Evolutionary conservation across 2,329 filamentous ascomycete species (phyloP), one percentile per base, ranked within the genome.

Genomic region (Elsinoe batatas): DNA sequence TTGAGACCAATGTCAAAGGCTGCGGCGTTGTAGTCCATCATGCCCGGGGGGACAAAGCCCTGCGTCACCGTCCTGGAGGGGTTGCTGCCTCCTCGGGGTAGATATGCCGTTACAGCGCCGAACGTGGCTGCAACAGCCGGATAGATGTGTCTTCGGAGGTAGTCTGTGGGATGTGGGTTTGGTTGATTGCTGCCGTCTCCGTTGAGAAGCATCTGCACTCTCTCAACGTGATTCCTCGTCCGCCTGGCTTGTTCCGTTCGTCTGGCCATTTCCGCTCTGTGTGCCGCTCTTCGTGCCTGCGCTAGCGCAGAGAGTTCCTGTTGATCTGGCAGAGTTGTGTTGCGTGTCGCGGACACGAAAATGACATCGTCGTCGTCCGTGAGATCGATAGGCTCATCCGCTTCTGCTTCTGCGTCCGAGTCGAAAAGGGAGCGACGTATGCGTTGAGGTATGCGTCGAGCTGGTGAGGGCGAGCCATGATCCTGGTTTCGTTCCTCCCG

Each of bases 1-100:
- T 66, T 30, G 26, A 30, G 54, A 0, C 71, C 72, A 57, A 76
- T 32, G 15, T 74, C 68, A 58, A 79, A 77, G 0, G 66, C 76
- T 10, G 72, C 67, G 5, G 63, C 56, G 1, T 65, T 66, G 61
- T 76, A 79, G 7, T 69, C 64, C 64, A 69, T 62, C 36, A 58
- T 55, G 0, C 38, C 59, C 8, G 61, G 59, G 33, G 30, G 32
- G 8, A 22, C 49, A 33, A 53, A 53, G 17, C 42, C 42, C 42
- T n/a, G n/a, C 15, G 36, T 44, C 7, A 30, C 26, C 2, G 26
- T 40, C 17, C 37, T 15, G 37, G 37, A 40, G 37, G 37, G n/a
- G 37, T 40, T 40, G 11, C 13, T 15, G 37, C 37, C 37, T 6
- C 5, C 5, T 30, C 26, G 26, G 26, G 4, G 26, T 30, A 30